A percentile compares a stretch with the other conserved stretches of the same genome.
Conservation (phyloP, 345 rosid species). For the Physaria fendleri region DNA sequence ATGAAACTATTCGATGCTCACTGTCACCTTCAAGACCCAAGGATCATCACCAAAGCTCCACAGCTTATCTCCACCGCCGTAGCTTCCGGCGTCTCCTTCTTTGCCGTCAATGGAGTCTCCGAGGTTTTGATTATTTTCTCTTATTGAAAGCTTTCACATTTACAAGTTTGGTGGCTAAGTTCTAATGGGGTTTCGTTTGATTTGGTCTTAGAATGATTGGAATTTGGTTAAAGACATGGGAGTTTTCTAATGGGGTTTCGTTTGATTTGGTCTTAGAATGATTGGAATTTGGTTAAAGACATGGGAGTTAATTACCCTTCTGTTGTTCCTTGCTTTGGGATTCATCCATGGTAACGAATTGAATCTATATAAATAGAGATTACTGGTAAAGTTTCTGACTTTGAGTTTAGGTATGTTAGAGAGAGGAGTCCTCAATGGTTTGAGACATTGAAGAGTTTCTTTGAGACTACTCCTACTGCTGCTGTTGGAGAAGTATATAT, state of each 20-base stretch:
- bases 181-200: background rate
- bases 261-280: too few relatives aligned
- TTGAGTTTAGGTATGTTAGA: constrained; percentile 43
- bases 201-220: constrained; percentile 70
- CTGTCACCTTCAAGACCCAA: constrained; percentile 98
- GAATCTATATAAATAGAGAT: background rate
- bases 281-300: constrained; percentile 75
- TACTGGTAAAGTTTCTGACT: background rate
- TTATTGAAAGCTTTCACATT: background rate
- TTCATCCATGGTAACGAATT: constrained; percentile 72
- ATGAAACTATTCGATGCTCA: constrained; percentile 86
- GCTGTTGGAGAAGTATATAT: constrained; percentile 90
- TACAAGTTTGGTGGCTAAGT: background rate
- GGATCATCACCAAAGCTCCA: constrained; percentile 52
- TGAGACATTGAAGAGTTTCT: constrained; percentile 50
- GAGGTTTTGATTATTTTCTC: constrained; percentile 39
- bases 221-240: constrained; percentile 68
- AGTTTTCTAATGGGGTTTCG: too few relatives aligned
- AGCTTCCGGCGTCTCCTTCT: constrained; percentile 50
- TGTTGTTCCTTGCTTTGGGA: constrained; percentile 83
- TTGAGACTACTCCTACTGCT: constrained; percentile 70
- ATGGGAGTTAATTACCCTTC: constrained; percentile 57
- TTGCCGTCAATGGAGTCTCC: constrained; percentile 81
- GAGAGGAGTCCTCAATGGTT: constrained; percentile 81
- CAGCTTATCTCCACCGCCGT: constrained; percentile 54